Base-by-base conservation (phyloP, 495 filamentous ascomycete genomes). In the Penicillium paradoxum region DNA sequence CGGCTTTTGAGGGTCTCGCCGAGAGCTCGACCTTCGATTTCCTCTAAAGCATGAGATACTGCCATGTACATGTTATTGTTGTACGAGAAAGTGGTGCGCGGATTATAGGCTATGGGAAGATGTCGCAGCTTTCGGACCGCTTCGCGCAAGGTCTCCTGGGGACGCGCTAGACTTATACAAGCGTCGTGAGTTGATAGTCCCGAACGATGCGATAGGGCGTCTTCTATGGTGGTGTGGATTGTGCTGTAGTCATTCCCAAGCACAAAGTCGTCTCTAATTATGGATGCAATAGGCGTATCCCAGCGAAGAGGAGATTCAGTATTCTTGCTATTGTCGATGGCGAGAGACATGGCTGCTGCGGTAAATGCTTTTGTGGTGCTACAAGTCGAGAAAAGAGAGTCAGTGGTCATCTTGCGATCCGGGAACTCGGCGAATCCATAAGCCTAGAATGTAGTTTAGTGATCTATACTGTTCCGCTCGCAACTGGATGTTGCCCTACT, bases 331-430 rank as follows among this genome's bases (percentile, higher is more conserved):
- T 73, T 66, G 6, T 72, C 68, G 34, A 82, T 70, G 1, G 81
- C 63, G 1, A 74, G 60, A 10, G 74, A 71, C 1, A 77, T 49
- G 22, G 64, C 60, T 7, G 80, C 76, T 2, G 76, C 75, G 8
- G 73, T 76, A 66, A 80, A 82, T 10, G 78, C 71, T 56, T 83
- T 82, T 30, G 77, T 82, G 7, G 79, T 82, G 54, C 75, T 78
- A 50, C 67, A 48, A 10, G 60, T 65, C 36, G 69, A 73, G 63
- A 72, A 73, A 17, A 74, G 62, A 13, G 73, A 70, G 10, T 68
- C 63, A 5, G 74, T 65, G 9, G 71, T 76, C 17, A 76, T 74
- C 9, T 63, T 37, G 66, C 60, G 5, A 64, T 66, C 60, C 2
- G 74, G 68, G 39, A 62, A 51, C 13, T 30, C 21, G 1, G 75